Evolutionary conservation across 2,329 filamentous ascomycete genomes (phyloP).

Genomic region (Fusarium avenaceum): DNA sequence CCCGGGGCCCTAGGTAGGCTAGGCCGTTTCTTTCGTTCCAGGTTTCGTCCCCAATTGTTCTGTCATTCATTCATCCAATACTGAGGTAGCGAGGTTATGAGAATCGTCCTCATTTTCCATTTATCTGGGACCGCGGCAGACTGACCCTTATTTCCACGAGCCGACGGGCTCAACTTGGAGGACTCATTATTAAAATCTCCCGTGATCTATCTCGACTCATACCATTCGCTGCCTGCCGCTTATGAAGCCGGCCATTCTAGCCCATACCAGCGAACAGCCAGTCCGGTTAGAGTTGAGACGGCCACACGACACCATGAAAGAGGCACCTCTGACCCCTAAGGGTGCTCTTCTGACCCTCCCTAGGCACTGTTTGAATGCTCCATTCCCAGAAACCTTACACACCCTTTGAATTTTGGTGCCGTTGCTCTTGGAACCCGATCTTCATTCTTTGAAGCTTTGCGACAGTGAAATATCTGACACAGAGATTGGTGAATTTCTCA

Average conservation of each 20-base stretch:
- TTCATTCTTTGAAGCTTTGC: conserved; percentile 40
- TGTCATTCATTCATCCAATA: conserved; percentile 41
- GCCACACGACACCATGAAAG: conserved; percentile 40
- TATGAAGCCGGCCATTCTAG: conserved; percentile 25
- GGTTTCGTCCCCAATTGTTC: conserved; percentile 40
- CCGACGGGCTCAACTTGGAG: conserved; percentile 28
- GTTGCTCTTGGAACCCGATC: conserved; percentile 27
- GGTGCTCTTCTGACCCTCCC: conserved; percentile 44
- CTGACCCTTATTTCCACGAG: conserved; percentile 29
- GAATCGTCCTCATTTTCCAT: conserved; percentile 19
- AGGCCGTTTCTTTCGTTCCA: conserved; percentile 26
- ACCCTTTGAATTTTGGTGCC: conserved; percentile 23
- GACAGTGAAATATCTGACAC: conserved; percentile 16
- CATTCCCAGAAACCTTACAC: conserved; percentile 37
- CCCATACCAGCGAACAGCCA: conserved; percentile 42
- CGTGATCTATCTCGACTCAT: conserved; percentile 43
- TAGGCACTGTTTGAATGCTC: conserved; percentile 18
- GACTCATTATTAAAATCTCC: conserved; percentile 10
- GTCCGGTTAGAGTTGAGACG: conserved; percentile 37
- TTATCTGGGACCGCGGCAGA: conserved; percentile 38
- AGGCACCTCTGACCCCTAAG: conserved; percentile 34
- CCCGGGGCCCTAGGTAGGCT: conserved; percentile 28
- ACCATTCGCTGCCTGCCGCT: conserved; percentile 35
- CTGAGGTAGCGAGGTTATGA: conserved; percentile 30
- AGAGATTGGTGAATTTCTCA: conserved; percentile 39